phyloP scores from a whole-genome alignment of 495 filamentous ascomycete species.

The Xylaria cubensis region DNA sequence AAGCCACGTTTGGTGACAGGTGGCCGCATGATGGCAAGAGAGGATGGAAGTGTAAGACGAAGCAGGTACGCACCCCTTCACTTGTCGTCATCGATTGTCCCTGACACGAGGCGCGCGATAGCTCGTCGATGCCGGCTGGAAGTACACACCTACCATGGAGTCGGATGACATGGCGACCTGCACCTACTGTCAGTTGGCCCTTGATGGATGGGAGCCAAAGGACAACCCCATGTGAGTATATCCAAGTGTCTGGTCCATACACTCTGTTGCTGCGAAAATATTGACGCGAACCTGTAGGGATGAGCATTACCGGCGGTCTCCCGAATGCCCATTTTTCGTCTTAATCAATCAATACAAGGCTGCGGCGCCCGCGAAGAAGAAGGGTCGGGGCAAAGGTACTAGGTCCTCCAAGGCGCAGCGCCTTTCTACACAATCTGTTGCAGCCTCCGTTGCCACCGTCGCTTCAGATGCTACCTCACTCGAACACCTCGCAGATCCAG shows the following conservation, averaged over 20 bases:
- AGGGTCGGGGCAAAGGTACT: slow-evolving; percentile 57
- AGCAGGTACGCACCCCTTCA: slow-evolving; percentile 66
- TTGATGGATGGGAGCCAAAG: slow-evolving; percentile 91
- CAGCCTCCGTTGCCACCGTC: slow-evolving; percentile 42
- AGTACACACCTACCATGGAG: slow-evolving; percentile 82
- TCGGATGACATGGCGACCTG: slow-evolving; percentile 86
- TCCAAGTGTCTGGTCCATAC: slow-evolving; percentile 29
- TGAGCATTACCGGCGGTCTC: slow-evolving; percentile 81
- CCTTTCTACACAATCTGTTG: slow-evolving; percentile 71
- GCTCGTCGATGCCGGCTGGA: slow-evolving; percentile 94
- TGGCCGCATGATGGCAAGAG: slow-evolving; percentile 92
- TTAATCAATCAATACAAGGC: slow-evolving; percentile 50
- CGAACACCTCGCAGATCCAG: slow-evolving; percentile 55
- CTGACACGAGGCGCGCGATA: slow-evolving; percentile 48
- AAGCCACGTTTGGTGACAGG: slow-evolving; percentile 73
- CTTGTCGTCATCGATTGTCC: not conserved
- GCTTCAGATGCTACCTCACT: slow-evolving; percentile 57
- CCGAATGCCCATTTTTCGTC: slow-evolving; percentile 83
- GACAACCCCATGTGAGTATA: slow-evolving; percentile 80
- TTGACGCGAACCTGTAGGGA: slow-evolving; percentile 62
- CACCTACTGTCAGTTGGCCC: slow-evolving; percentile 81
- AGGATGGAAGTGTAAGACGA: slow-evolving; percentile 85
- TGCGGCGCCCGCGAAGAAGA: slow-evolving; percentile 49
- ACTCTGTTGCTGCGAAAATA: not conserved
- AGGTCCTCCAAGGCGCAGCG: slow-evolving; percentile 74